Base-by-base conservation (phyloP, 179 eudicot genomes). In the Vitellaria paradoxa region DNA sequence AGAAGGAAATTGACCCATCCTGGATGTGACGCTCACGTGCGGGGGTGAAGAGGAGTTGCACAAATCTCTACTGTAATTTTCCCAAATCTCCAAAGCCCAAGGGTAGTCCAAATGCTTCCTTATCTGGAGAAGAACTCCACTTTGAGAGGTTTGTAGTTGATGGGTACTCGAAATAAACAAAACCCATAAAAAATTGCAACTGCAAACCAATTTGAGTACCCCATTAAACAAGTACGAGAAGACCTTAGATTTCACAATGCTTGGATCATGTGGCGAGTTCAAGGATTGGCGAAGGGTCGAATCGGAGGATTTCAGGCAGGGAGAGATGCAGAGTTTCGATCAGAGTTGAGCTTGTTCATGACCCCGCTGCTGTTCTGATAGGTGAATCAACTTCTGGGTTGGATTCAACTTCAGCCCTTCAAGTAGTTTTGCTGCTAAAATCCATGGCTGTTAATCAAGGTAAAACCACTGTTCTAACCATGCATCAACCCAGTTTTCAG, bases 341-440 rank as follows among this genome's bases (percentile, higher is more conserved):
- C 30, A 97, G 97, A 52, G 93, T 92, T 10, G 98, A 93, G 79
- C 80, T 93, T 14, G 98, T 92, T 23, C 97, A 93, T 67, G 86
- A 93, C 26, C 98, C 98, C 18, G 53, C 84, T 40, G 90, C 90
- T 57, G 56, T 93, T 71, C 73, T 91, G 56, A 87, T 93, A 5
- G 97, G 92, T 57, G 98, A 93, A 80, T 97, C 98, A 21, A 93
- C 98, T 66, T 92, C 98, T 1, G 98, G 98, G 50, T 77, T 93
- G 75, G 98, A 93, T 75, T 93, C 98, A 15, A 84, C 86, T 11
- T 90, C 97, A 30, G 98, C 98, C 46, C 88, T 93, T 66, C 91
- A 92, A 52, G 85, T 93, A 12, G 76, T 93, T 17, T 74, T 83
- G 5, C 76, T 92, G 81, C 93, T 93, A 5, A 90, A 87, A 77